phyloP scores from a whole-genome alignment of 2,329 filamentous ascomycete species.

The Sarocladium kiliense region DNA sequence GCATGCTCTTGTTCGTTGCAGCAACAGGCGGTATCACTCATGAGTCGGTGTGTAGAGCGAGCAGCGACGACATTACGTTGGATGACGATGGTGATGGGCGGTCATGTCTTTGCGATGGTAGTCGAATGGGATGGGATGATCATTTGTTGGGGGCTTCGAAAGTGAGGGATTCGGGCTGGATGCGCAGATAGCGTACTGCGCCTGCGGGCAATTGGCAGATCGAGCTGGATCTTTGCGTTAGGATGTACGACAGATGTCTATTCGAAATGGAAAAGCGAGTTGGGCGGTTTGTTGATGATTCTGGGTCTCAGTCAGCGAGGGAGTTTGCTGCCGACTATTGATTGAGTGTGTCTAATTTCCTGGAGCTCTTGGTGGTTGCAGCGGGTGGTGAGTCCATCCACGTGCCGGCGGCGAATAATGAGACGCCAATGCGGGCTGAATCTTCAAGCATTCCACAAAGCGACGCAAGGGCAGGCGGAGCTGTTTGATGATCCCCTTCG shows the following conservation, averaged over 20 bases:
- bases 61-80: background rate
- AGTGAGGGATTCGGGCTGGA: background rate
- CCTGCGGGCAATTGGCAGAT: background rate
- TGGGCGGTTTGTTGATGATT: background rate
- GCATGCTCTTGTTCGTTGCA: conserved; percentile 27
- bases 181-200: background rate
- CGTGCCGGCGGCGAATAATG: background rate
- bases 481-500: background rate
- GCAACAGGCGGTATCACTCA: background rate
- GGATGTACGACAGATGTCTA: too few relatives aligned
- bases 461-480: background rate
- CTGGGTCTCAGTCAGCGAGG: background rate
- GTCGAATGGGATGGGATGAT: background rate
- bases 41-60: background rate
- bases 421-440: background rate
- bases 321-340: conserved; percentile 6
- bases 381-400: background rate
- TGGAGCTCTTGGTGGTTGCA: background rate
- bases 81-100: background rate
- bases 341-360: conserved; percentile 1
- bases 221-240: too few relatives aligned
- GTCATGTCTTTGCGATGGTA: conserved; percentile 2
- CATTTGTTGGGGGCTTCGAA: background rate
- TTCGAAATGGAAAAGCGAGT: background rate
- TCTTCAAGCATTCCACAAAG: background rate